Conservation (phyloP, 169 alveolate species). For the Plasmodium berghei region DNA sequence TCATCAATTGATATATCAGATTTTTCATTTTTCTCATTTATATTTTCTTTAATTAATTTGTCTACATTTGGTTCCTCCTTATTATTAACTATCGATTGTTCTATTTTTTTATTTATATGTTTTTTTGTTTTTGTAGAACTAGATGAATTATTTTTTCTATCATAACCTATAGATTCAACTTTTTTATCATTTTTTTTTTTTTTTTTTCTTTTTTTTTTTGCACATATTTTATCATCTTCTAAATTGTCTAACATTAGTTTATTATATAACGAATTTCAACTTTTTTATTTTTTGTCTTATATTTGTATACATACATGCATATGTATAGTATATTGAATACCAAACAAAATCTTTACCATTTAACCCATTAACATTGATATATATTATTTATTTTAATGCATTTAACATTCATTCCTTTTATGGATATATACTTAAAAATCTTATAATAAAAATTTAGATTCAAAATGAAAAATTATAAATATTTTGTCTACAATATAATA, state of each 20-base stretch:
- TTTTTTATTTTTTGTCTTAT: slow-evolving; percentile 3
- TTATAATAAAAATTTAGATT: too few relatives aligned
- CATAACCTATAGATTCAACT: background rate
- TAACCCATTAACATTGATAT: too few relatives aligned
- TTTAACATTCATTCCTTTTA: too few relatives aligned
- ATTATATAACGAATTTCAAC: background rate
- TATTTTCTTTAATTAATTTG: background rate
- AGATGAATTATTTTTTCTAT: background rate
- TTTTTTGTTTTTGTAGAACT: background rate
- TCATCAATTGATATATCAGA: background rate
- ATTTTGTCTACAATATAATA: too few relatives aligned
- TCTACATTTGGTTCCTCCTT: slow-evolving; percentile 1
- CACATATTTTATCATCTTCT: background rate
- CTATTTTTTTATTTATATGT: background rate
- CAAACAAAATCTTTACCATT: too few relatives aligned
- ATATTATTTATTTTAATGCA: too few relatives aligned
- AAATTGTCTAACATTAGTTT: background rate
- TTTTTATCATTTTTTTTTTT: background rate
- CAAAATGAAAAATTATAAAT: too few relatives aligned
- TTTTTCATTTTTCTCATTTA: background rate
- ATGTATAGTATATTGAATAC: too few relatives aligned
- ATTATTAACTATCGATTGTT: background rate
- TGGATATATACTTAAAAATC: too few relatives aligned
- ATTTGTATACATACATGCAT: background rate
- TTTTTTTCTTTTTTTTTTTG: background rate